Base-by-base conservation (phyloP, 768 basidiomycete genomes). In the Chalciporus pseudorubinellus region DNA sequence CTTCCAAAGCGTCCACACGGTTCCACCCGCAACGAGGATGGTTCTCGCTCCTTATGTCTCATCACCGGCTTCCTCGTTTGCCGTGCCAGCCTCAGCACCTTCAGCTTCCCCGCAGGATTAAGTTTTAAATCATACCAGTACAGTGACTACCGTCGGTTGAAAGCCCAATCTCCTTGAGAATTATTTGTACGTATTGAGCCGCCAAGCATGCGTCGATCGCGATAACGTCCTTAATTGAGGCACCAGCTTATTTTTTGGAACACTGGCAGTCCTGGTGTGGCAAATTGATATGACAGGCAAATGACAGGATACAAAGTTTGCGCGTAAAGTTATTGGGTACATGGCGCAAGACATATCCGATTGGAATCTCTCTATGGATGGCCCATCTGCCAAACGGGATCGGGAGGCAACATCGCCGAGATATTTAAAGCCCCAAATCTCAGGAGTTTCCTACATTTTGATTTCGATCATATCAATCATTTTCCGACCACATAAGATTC, bases 91-190 rank as follows among this genome's bases (percentile, higher is more conserved):
- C 40, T 36, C 16, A 33, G 10, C 42, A 11, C 29, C 6, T 18
- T 13, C 34, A 31, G 33, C 52, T 62, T 57, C 64, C 56, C 66
- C 60, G 38, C 54, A 58, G 44, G 43, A 43, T 44, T 44, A 34
- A 18, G 51, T 49, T 52, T 55, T 44, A 39, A 44, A 53, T 16
- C 50, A 55, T 29, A n/a, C n/a, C n/a, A n/a, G n/a, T n/a, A 28
- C 44, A 18, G 38, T 18, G 31, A 39, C 38, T 48, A 46, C 39
- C 77, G 73, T 22, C 71, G 63, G 63, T 79, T 82, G 63, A 85
- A 83, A 79, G 77, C 26, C 63, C 62, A 81, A 81, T 21, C 84
- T 79, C 45, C 79, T 79, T 41, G 78, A 75, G 18, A 76, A 8
- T 77, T 69, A 75, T 79, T 52, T 50, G 53, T 58, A 56, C 53